These are phyloP conservation scores for Pittosporum tobira DNA, from an alignment of 129 eudicot genomes.

Conservation along the genomic window DNA sequence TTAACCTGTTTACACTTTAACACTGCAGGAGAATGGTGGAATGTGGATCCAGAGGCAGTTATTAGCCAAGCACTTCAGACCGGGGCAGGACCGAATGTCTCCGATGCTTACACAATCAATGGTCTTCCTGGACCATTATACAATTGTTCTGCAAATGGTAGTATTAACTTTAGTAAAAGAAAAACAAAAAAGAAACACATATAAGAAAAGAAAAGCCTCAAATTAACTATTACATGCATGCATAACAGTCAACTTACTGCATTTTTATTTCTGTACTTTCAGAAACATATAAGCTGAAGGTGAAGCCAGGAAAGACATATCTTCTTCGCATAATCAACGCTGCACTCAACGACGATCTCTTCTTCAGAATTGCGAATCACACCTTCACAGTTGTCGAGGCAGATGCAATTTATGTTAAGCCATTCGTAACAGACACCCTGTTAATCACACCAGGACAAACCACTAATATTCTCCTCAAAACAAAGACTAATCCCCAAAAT, in stretches of 20 bases:
- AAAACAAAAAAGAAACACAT: too few relatives aligned
- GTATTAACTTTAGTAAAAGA: too few relatives aligned
- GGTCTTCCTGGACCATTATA: conserved; percentile 59
- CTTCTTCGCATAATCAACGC: conserved; percentile 64
- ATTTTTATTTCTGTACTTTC: conserved; percentile 7
- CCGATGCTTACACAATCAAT: conserved; percentile 57
- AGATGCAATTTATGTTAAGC: conserved; percentile 61
- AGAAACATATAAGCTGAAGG: conserved; percentile 54
- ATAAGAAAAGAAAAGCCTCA: too few relatives aligned
- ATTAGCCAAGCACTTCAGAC: conserved; percentile 54
- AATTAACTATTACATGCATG: too few relatives aligned
- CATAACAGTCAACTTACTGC: background rate
- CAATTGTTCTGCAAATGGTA: conserved; percentile 56
- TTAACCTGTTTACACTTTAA: background rate
- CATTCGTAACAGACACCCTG: conserved; percentile 42
- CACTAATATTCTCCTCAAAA: conserved; percentile 46
- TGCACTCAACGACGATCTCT: conserved; percentile 71
- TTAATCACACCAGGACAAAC: conserved; percentile 66
- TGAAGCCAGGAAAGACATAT: conserved; percentile 65
- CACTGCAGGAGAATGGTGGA: conserved; percentile 71
- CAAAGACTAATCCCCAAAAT: conserved; percentile 24
- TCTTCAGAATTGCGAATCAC: conserved; percentile 54
- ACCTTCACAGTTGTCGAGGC: conserved; percentile 52
- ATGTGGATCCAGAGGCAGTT: conserved; percentile 55
- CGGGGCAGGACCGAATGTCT: conserved; percentile 58